Evolutionary conservation across 352 stramenopile species (phyloP).

Genomic region (Pythium scleroteichum): DNA sequence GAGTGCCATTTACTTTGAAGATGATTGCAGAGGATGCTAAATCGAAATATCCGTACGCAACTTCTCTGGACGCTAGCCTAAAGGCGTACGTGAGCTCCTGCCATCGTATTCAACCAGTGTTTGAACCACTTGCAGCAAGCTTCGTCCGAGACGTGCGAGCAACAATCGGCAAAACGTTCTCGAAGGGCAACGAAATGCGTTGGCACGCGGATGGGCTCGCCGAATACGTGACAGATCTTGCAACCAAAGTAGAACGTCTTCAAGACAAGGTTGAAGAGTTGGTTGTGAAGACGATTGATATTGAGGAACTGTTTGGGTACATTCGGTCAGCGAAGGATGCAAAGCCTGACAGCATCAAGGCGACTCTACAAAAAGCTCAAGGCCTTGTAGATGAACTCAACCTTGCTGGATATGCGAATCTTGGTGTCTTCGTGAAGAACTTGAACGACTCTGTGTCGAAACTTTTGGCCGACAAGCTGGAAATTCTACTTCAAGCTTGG

Average conservation of each 20-base stretch:
- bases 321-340: slow-evolving; percentile 68
- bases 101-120: slow-evolving; percentile 80
- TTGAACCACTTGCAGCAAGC: slow-evolving; percentile 68
- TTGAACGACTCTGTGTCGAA: slow-evolving; percentile 87
- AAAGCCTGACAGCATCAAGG: slow-evolving; percentile 42
- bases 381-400: slow-evolving; percentile 94
- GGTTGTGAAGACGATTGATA: slow-evolving; percentile 89
- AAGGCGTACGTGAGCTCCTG: slow-evolving; percentile 91
- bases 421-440: slow-evolving; percentile 91
- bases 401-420: slow-evolving; percentile 93
- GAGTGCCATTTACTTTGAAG: slow-evolving; percentile 94
- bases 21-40: slow-evolving; percentile 97
- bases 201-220: slow-evolving; percentile 87
- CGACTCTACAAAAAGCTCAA: slow-evolving; percentile 89
- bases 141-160: slow-evolving; percentile 84
- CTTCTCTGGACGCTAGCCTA: slow-evolving; percentile 96
- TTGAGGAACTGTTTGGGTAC: slow-evolving; percentile 90
- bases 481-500: slow-evolving; percentile 64
- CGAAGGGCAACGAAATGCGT: slow-evolving; percentile 87
- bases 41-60: slow-evolving; percentile 96
- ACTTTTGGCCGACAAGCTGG: slow-evolving; percentile 84
- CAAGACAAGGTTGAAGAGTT: slow-evolving; percentile 99
- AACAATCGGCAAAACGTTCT: slow-evolving; percentile 88
- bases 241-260: slow-evolving; percentile 94
- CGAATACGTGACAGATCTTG: slow-evolving; percentile 87